Evolutionary conservation across 1,284 basidiomycete species (phyloP), one percentile per base, ranked within the genome.

Genomic region (Xerocomus minutiporus): DNA sequence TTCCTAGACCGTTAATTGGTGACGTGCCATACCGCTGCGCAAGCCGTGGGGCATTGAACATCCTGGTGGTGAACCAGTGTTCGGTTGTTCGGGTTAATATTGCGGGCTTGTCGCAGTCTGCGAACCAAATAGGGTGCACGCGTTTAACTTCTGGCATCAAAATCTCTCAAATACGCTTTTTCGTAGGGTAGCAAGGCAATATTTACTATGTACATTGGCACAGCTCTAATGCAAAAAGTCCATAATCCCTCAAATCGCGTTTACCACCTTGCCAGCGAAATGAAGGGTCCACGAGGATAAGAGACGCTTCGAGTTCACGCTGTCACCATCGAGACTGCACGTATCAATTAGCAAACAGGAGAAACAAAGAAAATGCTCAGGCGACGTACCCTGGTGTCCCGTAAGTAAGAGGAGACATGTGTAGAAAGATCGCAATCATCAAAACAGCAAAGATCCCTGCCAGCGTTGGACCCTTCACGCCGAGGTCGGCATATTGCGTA

Each of bases 331-430:
- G 65, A 91, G 74, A 48, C 89, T 91, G 52, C 28, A 59, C 52
- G 44, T n/a, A 48, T 52, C 15, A 26, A 38, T 57, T 2, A 59
- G 36, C 42, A 57, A 51, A 57, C 25, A 57, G 12, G 32, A 52
- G 17, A 17, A 26, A 40, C 25, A 48, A 36, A 40, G 48, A 26
- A 48, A 55, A 39, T 12, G 42, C 4, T 39, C 36, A 20, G 55
- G 38, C 45, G 1, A 79, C 88, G 66, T 73, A 93, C 91, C 92
- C 89, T 58, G 91, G 88, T 26, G 88, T 88, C 46, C 93, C 95
- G 68, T 95, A 97, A 9, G 94, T 97, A 62, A 97, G 74, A 36
- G 94, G 94, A 25, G 88, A 79, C 50, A 94, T 75, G 76, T 82
- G 97, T 42, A 81, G 59, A 61, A 86, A 93, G 73, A 86, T 78